Evolutionary conservation across 495 filamentous ascomycete species (phyloP), one percentile per base, ranked within the genome.

Genomic region (Bacidia gigantensis): DNA sequence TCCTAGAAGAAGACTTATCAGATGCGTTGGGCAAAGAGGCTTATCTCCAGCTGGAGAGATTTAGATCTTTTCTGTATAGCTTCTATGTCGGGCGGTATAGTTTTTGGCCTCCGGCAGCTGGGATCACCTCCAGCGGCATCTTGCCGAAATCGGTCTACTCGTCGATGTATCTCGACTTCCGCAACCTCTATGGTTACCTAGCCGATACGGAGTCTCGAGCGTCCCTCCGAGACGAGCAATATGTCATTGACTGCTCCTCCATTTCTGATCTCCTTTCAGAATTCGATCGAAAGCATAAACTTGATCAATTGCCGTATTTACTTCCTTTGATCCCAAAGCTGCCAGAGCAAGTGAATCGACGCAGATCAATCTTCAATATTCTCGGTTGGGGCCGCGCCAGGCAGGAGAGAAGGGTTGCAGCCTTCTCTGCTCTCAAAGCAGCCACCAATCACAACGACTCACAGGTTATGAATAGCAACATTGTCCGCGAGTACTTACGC

Each of bases 101-200:
- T 2, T 80, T 78, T 60, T 86, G 81, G 62, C 82, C 82, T 1
- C 82, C 82, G 2, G 61, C 64, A 2, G 62, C 61, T 0, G 53
- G 55, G 42, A 62, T 67, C 24, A 35, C 49, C 3, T 63, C 57
- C 5, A 60, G 59, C 14, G 55, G 63, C 12, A 62, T 70, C 11
- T 79, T 79, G 53, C 69, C 75, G n/a, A 72, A 72, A 52, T 58
- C 67, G 2, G 60, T 77, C 2, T 78, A 73, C 58, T 62, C 57
- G 22, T 65, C 66, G 17, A 83, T 86, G 78, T 73, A 73, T 35
- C 60, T 67, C 20, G 81, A 85, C 51, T 80, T 86, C 55, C 72
- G 75, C 23, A 72, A 70, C 20, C 67, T 86, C 0, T 83, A 82
- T 58, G 71, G 77, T 35, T 78, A 75, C 49, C 69, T 86, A 12